These are phyloP conservation scores for Middelhovenomyces tepae DNA, from an alignment of 805 yeast species.

Conservation along the genomic window DNA sequence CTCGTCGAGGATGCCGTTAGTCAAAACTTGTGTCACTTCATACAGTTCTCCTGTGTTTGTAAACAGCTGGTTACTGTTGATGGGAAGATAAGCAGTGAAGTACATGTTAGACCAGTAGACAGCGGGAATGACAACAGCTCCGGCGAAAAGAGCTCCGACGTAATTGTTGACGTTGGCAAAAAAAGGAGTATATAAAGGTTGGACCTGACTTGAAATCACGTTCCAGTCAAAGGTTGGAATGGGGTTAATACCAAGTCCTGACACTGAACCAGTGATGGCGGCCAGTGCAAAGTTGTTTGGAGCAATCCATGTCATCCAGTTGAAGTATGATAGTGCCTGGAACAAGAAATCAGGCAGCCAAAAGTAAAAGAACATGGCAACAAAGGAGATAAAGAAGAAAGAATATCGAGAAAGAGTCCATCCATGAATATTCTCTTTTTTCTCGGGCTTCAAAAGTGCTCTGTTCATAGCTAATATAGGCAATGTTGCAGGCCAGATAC, in stretches of 20 bases:
- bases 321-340: slow-evolving; percentile 52
- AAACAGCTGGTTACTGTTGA: slow-evolving; percentile 41
- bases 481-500: slow-evolving; percentile 45
- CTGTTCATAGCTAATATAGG: slow-evolving; percentile 51
- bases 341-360: slow-evolving; percentile 66
- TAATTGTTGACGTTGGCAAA: slow-evolving; percentile 11
- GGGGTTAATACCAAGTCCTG: slow-evolving; percentile 34
- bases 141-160: slow-evolving; percentile 9
- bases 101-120: slow-evolving; percentile 34
- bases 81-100: slow-evolving; percentile 33
- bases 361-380: slow-evolving; percentile 43
- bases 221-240: slow-evolving; percentile 36
- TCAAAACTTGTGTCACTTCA: slow-evolving; percentile 39
- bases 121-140: slow-evolving; percentile 27
- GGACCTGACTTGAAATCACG: slow-evolving; percentile 32
- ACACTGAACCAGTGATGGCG: slow-evolving; percentile 49
- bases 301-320: slow-evolving; percentile 53
- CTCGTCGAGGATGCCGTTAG: slow-evolving; percentile 38
- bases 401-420: slow-evolving; percentile 50
- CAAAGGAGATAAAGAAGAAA: slow-evolving; percentile 39
- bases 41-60: slow-evolving; percentile 43
- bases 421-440: slow-evolving; percentile 36
- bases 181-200: slow-evolving; percentile 14
- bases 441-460: slow-evolving; percentile 20
- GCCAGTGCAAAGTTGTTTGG: slow-evolving; percentile 49